These are phyloP conservation scores for Sclerotinia subarctica DNA, from an alignment of 2,329 filamentous ascomycete species.

Conservation along the genomic window DNA sequence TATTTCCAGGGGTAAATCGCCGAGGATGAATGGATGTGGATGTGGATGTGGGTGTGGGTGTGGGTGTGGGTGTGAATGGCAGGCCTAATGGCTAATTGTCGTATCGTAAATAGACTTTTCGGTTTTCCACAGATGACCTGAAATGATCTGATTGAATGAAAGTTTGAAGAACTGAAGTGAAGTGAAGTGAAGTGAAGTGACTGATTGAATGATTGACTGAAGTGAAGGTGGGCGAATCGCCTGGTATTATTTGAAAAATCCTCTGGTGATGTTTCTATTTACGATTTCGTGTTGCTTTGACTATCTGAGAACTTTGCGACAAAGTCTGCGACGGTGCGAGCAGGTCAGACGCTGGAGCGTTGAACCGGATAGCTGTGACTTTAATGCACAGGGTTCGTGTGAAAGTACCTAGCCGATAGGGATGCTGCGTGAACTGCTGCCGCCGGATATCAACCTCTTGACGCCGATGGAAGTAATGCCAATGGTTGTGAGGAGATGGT, in stretches of 20 bases:
- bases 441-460: constrained; percentile 24
- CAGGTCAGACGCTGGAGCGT: constrained; percentile 27
- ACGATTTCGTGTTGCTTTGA: constrained; percentile 34
- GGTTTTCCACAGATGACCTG: not conserved
- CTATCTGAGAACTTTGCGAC: constrained; percentile 35
- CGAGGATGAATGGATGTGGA: not conserved
- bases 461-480: constrained; percentile 10
- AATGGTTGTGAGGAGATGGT: constrained; percentile 5
- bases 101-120: constrained; percentile 11
- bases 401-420: constrained; percentile 31
- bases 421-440: constrained; percentile 30
- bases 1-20: constrained; percentile 18
- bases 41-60: not conserved
- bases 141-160: constrained; percentile 8
- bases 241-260: constrained; percentile 25
- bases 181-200: no score
- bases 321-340: constrained; percentile 34
- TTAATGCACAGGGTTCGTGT: constrained; percentile 23
- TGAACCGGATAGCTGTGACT: constrained; percentile 31
- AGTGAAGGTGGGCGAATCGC: constrained; percentile 5
- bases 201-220: constrained; percentile 17
- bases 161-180: constrained; percentile 4
- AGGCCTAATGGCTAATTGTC: not conserved
- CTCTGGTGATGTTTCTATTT: constrained; percentile 17
- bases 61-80: no score